Percentiles rank a stretch among this genome's conserved stretches.
These are phyloP conservation scores for Fusarium phyllophilum DNA, from an alignment of 2,329 filamentous ascomycete genomes.

Conservation along the genomic window DNA sequence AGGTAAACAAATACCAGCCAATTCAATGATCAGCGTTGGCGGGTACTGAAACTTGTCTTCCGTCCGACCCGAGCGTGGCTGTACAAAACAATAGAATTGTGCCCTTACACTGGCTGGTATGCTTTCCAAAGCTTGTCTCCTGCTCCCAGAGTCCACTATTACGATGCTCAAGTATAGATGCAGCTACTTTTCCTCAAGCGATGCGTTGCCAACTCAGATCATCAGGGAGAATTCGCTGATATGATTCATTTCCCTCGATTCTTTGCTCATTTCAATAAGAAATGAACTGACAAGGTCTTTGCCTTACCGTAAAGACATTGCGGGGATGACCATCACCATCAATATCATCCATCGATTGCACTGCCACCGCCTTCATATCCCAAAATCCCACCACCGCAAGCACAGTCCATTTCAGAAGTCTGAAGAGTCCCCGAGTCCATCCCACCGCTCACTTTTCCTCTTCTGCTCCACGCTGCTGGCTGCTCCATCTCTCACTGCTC, in stretches of 20 bases:
- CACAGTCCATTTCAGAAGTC: constrained; percentile 20
- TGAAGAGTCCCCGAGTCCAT: not conserved
- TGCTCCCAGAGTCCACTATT: not conserved
- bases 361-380: constrained; percentile 36
- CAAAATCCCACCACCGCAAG: constrained; percentile 14
- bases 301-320: constrained; percentile 3
- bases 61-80: constrained; percentile 37
- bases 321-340: constrained; percentile 22
- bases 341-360: constrained; percentile 27
- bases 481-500: not conserved
- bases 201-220: constrained; percentile 8
- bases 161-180: not conserved
- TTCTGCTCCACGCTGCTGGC: not conserved
- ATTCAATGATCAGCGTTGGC: constrained; percentile 16
- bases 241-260: constrained; percentile 22
- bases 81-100: constrained; percentile 29
- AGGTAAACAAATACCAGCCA: constrained; percentile 20
- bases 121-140: constrained; percentile 2
- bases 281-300: constrained; percentile 30
- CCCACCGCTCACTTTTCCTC: constrained; percentile 1
- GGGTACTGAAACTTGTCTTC: constrained; percentile 28
- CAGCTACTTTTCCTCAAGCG: not conserved
- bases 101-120: not conserved
- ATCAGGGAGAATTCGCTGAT: not conserved
- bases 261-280: constrained; percentile 20